Base-by-base conservation (phyloP, 108 stramenopile genomes). In the Chaetoceros tenuissimus region DNA sequence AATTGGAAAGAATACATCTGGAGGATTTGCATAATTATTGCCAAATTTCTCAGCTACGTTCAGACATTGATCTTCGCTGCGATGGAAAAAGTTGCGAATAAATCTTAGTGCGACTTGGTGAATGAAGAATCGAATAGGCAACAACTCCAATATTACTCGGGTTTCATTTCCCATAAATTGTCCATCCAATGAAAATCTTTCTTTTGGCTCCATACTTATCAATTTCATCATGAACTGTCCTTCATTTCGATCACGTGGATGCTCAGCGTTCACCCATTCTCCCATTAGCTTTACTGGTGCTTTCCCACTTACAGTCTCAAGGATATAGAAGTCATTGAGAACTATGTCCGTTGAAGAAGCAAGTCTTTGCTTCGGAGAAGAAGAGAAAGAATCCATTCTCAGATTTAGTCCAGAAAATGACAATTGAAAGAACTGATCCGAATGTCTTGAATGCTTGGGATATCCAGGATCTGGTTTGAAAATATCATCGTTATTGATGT, bases 241-340 rank as follows among this genome's bases (percentile, higher is more conserved):
- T 45, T 84, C 81, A 22, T 63, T 68, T 24, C 74, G 57, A 59
- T 89, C 85, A 45, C 87, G 67, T 2, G 92, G 92, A 61, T 94
- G 92, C 20, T 85, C 77, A 31, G 87, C 86, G 48, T 87, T 89
- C 28, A 80, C 46, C 92, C 92, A 94, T 61, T 94, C 92, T 19
- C 85, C 85, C 46, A 88, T 25, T 72, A 89, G 75, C 53, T 94
- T 94, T 5, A 83, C 60, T 3, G 85, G 84, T 31, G 52, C 57
- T 8, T 58, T 47, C 27, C 55, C 61, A 40, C 85, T 94, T 17
- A 89, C 68, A 18, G 84, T 84, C 60, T 94, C 92, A 17, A 81
- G 73, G 7, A 85, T 28, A 50, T 79, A 89, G 22, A 94, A 73
- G 60, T 89, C 85, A 2, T 74, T 48, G 8, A 87, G 58, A 2